Conservation (phyloP, 129 eudicot species). For the Pittosporum tobira region DNA sequence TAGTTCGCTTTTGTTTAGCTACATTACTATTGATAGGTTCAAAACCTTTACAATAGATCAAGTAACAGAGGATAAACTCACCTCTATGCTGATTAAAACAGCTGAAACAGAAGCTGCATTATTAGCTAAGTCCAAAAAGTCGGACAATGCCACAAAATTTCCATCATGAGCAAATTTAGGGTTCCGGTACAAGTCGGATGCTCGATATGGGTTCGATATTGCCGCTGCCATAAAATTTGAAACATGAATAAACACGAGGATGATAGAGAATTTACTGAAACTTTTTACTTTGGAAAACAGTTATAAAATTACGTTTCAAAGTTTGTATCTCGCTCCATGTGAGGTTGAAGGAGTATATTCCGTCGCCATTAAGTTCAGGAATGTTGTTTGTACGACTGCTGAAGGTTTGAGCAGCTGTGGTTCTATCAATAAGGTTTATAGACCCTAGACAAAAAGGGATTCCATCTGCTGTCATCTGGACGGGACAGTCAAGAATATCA, state of each 20-base stretch:
- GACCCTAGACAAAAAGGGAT: constrained; percentile 84
- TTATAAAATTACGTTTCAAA: constrained; percentile 44
- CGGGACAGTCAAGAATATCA: constrained; percentile 83
- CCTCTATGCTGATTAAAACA: constrained; percentile 78
- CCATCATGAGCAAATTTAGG: constrained; percentile 50
- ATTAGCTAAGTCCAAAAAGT: constrained; percentile 63
- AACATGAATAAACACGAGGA: neutral
- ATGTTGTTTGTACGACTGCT: constrained; percentile 7
- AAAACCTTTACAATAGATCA: constrained; percentile 1
- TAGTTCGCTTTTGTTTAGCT: too few species aligned
- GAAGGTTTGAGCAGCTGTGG: constrained; percentile 35
- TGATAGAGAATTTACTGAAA: neutral
- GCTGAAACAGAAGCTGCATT: constrained; percentile 70
- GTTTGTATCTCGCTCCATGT: constrained; percentile 57
- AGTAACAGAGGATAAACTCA: constrained; percentile 25
- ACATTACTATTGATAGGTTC: neutral
- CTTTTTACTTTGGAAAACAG: neutral
- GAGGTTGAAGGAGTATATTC: constrained; percentile 63
- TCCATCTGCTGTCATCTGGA: constrained; percentile 73
- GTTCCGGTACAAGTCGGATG: constrained; percentile 34
- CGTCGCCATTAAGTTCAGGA: constrained; percentile 36
- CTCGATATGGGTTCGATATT: constrained; percentile 32
- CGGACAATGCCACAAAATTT: constrained; percentile 36
- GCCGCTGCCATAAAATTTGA: constrained; percentile 45
- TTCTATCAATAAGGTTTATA: constrained; percentile 65